Base-by-base conservation (phyloP, 2,329 filamentous ascomycete species). In the Fusarium pseudonygamai region DNA sequence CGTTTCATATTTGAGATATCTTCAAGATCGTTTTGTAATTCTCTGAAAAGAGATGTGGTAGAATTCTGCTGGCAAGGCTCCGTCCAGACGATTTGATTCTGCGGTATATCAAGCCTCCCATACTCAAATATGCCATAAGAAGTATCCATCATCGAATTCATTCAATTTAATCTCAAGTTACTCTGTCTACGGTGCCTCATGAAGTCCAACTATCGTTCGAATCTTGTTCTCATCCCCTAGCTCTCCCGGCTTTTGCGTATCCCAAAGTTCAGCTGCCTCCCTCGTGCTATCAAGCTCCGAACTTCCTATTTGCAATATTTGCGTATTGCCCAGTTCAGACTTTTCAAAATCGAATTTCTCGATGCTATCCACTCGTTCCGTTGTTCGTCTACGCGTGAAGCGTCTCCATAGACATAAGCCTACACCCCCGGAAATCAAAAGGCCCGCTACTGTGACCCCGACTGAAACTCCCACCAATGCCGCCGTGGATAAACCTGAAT, bases 391-490 rank as follows among this genome's bases (percentile, higher is more conserved):
- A 5, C 22, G 30, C 5, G 13, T 13, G 1, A 43, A 43, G 0
- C 47, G 40, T 10, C n/a, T 55, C 65, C 65, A 68, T 20, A 68
- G 7, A 1, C 34, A 10, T 5, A 68, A 13, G 1, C 47, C 64
- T 9, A 39, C 28, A 0, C 14, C 28, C 3, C 26, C 64, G 2
- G 42, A 68, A 10, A 68, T 47, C 18, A 61, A 49, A 0, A 68
- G 1, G 0, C 64, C 65, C 0, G 32, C 55, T 0, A 67, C 56
- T 6, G 64, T 68, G 1, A 68, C 64, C 1, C 65, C 42, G 0
- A 68, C 65, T 15, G 65, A 68, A 7, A 68, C 55, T n/a, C 64
- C 65, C 3, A 68, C 36, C 2, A 68, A 9, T 6, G 47, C 64
- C 7, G 40, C 42, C 1, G 64, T 68, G 0, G 65, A 39, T 12